Evolutionary conservation across 352 stramenopile genomes (phyloP).

Genomic region (Poterioochromonas sp.): DNA sequence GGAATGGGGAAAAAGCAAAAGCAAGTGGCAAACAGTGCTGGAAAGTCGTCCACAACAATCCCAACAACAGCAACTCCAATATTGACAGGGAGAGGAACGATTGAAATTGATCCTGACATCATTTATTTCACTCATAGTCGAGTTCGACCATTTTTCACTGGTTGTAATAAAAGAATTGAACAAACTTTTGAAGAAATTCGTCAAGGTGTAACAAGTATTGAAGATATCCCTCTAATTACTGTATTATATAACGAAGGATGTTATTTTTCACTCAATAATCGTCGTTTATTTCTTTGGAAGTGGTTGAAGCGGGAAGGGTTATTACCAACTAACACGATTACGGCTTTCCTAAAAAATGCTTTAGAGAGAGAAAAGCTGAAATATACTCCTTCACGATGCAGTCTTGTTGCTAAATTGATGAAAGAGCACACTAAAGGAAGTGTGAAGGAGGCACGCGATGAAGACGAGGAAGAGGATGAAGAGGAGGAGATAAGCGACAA

Average conservation of each 20-base stretch:
- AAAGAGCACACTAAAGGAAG: background rate
- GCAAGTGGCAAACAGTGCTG: too few relatives aligned
- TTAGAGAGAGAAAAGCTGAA: background rate
- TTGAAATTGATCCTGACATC: background rate
- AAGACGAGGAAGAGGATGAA: conserved; percentile 6
- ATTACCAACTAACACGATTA: background rate
- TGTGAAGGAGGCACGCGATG: background rate
- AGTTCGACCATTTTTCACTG: conserved; percentile 7
- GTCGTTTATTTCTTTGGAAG: conserved; percentile 1
- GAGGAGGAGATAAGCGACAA: background rate
- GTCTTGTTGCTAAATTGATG: background rate
- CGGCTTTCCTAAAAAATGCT: background rate
- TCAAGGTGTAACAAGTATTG: background rate
- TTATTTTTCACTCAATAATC: conserved; percentile 18
- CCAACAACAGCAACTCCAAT: too few relatives aligned
- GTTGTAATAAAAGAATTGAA: background rate
- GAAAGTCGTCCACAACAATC: too few relatives aligned
- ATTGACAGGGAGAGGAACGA: too few relatives aligned
- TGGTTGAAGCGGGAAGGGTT: background rate
- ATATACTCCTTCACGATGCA: background rate
- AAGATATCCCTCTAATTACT: conserved; percentile 10
- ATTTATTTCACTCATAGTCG: conserved; percentile 5
- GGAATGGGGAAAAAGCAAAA: too few relatives aligned
- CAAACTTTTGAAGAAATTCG: background rate
- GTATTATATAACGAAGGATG: background rate